Base-by-base conservation (phyloP, 1,284 basidiomycete genomes). In the Papiliotrema terrestris region DNA sequence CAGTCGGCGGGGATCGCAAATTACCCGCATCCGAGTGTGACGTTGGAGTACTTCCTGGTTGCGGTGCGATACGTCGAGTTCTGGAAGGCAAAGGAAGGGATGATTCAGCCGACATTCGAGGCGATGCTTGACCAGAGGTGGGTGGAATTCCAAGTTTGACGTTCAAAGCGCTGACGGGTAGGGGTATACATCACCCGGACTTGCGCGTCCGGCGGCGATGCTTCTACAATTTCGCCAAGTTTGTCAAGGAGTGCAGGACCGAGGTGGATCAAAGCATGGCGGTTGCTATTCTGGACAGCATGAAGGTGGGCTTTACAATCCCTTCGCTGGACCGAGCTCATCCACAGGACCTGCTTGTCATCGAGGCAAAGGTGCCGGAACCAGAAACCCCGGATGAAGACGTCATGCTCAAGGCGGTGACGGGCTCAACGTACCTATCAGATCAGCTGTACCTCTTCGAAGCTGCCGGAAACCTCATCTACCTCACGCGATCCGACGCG, bases 371-470 rank as follows among this genome's bases (percentile, higher is more conserved):
- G 29, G 65, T 82, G 3, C 78, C 79, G 1, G 51, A 62, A 14
- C 52, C 65, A 4, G 71, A 66, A 82, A 88, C 74, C 9, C 72
- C 76, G 0, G 79, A 80, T 22, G 81, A 89, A 46, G 80, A 82
- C 49, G 61, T 79, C 17, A 68, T 98, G 23, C 77, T 83, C 20
- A 95, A 96, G 73, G 90, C 91, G 1, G 84, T 91, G 29, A 85
- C 84, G 38, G 81, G 83, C 61, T 67, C 68, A 48, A 66, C 62
- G 39, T 76, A 83, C 52, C 96, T 97, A 72, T 89, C 95, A 68
- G 86, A 91, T 35, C 96, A 99, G 75, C 81, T 98, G 11, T 94
- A 98, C 72, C 83, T 99, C 9, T 98, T 93, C 72, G 97, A 99
- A 77, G 87, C 91, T 0, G 83, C 87, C 42, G 97, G 96, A 15